Base-by-base conservation (phyloP, 1,284 basidiomycete species). In the Rhodotorula sp. region DNA sequence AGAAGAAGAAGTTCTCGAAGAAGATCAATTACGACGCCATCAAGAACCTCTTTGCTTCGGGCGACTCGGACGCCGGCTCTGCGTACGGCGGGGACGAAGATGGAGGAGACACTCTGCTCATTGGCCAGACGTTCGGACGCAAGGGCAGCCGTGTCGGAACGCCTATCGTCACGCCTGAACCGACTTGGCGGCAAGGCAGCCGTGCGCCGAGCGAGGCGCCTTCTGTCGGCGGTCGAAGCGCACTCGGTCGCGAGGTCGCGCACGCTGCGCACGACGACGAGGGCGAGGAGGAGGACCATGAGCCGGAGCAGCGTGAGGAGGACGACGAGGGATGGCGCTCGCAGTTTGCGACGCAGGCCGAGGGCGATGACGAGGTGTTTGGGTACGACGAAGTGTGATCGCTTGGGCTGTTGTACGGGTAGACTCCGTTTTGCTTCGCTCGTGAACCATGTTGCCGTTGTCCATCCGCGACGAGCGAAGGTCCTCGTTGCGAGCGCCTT, bases 1-100 rank as follows among this genome's bases (percentile, higher is more conserved):
- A 89, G 83, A 90, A 90, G 80, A 90, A 87, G 79, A 80, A 80
- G 64, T 91, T 92, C 80, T 91, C 89, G 81, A 90, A 90, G 77
- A 86, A 91, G 62, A 93, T 94, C 80, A 94, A 94, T 78, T 94
- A 94, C 78, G 88, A 90, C 74, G 91, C 90, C 0, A 85, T 93
- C 62, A 88, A 89, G 74, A 85, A 86, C 67, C 84, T 92, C 10
- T 91, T 92, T 79, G 82, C 83, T 39, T 81, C 81, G 62, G 82
- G 82, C 71, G 79, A 81, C 44, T 81, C 78, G 4, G 76, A 80
- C 34, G 73, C 80, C 76, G 81, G 82, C 55, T 82, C 81, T 27
- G 79, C 83, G 58, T 85, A 86, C 30, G 84, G 86, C 59, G 86
- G 62, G 32, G 69, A 58, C 44, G 70, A 68, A 24, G 69, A 68